phyloP scores from a whole-genome alignment of 192 early-diverging fungal genomes.

The Geranomyces variabilis region DNA sequence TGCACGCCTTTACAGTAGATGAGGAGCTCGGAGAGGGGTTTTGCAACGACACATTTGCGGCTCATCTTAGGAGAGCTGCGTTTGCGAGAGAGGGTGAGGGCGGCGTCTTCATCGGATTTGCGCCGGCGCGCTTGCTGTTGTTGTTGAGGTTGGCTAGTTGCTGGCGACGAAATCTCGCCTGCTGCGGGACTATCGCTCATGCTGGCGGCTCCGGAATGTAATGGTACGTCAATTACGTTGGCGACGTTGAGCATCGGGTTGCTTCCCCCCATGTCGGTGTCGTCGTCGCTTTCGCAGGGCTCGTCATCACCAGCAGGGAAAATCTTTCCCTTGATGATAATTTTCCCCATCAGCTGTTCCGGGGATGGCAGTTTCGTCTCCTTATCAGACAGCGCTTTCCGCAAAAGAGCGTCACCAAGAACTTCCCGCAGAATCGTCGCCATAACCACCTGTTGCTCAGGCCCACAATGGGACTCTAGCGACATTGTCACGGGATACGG shows the following conservation, averaged over 20 bases:
- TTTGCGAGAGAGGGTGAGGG: conserved; percentile 6
- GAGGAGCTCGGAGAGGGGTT: conserved; percentile 41
- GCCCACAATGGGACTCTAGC: conserved; percentile 80
- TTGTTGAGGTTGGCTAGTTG: not conserved
- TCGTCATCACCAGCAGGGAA: not conserved
- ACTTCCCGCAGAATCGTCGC: conserved; percentile 67
- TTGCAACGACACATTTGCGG: conserved; percentile 40
- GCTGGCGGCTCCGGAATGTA: too few relatives aligned
- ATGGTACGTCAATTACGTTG: too few relatives aligned
- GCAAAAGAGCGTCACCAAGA: conserved; percentile 71
- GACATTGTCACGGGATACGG: conserved; percentile 84
- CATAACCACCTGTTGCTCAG: conserved; percentile 75
- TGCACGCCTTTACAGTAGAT: conserved; percentile 47
- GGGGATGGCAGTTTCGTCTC: conserved; percentile 69
- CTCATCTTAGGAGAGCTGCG: conserved; percentile 25
- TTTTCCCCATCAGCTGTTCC: conserved; percentile 64
- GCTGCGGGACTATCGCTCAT: not conserved
- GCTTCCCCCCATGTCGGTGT: conserved; percentile 8
- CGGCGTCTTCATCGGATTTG: conserved; percentile 16
- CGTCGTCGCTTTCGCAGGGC: conserved; percentile 35
- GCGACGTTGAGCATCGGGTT: too few relatives aligned
- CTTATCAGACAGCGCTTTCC: conserved; percentile 43
- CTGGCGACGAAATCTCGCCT: not conserved
- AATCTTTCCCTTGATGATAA: conserved; percentile 72
- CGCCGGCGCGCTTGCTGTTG: conserved; percentile 6